phyloP scores from a whole-genome alignment of 768 basidiomycete species.

The Asterophora lycoperdoides region DNA sequence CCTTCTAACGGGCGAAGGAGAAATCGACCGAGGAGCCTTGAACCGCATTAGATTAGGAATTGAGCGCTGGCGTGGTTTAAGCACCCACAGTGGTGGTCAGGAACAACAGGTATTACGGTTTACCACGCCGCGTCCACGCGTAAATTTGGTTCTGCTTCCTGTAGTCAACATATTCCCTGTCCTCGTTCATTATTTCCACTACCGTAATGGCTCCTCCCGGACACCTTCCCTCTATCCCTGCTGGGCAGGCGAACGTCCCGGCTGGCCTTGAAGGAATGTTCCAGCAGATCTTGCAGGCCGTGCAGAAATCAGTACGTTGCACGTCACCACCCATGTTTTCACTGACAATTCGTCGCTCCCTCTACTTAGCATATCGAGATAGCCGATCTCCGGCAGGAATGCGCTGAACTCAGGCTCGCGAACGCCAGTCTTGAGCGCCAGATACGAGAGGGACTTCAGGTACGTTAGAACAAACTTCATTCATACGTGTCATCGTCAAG shows the following conservation, averaged over 20 bases:
- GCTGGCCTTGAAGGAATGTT: conserved; percentile 55
- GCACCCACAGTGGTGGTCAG: no score
- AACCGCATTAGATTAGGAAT: conserved; percentile 54
- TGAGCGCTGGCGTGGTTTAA: no score
- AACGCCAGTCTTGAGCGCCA: conserved; percentile 77
- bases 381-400: conserved; percentile 73
- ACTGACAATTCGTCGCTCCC: conserved; percentile 5
- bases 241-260: conserved; percentile 16
- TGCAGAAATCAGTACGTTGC: conserved; percentile 68
- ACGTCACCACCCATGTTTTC: not conserved
- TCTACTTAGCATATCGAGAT: conserved; percentile 69
- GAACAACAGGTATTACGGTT: no score
- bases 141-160: no score
- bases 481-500: conserved; percentile 8
- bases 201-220: conserved; percentile 14
- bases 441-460: conserved; percentile 64
- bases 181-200: conserved; percentile 12
- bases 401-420: conserved; percentile 65
- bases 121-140: no score
- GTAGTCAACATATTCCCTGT: conserved; percentile 2
- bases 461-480: conserved; percentile 26
- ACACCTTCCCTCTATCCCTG: conserved; percentile 9
- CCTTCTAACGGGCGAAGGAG: conserved; percentile 14
- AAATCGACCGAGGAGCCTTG: conserved; percentile 32
- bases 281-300: conserved; percentile 66